Evolutionary conservation across 1,139 yeast genomes (phyloP).

Genomic region (Hyphopichia fennica): DNA sequence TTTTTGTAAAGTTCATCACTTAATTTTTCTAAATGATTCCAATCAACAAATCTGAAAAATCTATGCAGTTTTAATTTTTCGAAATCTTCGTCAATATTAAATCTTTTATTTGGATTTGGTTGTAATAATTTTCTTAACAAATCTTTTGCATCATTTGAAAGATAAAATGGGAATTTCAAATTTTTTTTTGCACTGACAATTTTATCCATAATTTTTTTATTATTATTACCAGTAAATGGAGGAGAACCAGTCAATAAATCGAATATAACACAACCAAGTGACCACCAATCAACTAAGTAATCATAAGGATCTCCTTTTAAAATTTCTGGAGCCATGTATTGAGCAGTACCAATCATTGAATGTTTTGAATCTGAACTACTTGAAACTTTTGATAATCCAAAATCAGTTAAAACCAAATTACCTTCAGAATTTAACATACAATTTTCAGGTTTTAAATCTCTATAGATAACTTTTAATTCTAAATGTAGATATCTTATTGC

Average conservation of each 20-base stretch:
- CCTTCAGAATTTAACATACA: conserved; percentile 81
- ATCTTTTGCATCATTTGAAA: conserved; percentile 85
- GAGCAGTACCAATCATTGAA: conserved; percentile 91
- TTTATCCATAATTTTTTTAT: conserved; percentile 78
- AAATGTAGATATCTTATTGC: conserved; percentile 78
- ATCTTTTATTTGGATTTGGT: conserved; percentile 72
- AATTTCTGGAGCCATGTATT: conserved; percentile 96
- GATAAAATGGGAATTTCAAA: conserved; percentile 75
- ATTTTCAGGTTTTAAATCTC: conserved; percentile 93
- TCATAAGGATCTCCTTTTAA: conserved; percentile 84
- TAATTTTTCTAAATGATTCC: conserved; percentile 62
- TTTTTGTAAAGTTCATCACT: background rate
- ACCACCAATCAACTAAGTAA: conserved; percentile 94
- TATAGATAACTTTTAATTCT: conserved; percentile 77
- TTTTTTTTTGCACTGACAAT: conserved; percentile 65
- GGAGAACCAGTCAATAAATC: conserved; percentile 91
- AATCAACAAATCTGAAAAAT: conserved; percentile 76
- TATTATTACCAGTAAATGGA: conserved; percentile 89
- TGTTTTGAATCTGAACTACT: conserved; percentile 49
- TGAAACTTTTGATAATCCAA: conserved; percentile 83
- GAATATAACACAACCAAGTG: conserved; percentile 84
- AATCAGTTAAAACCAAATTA: conserved; percentile 83
- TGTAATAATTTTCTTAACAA: conserved; percentile 69
- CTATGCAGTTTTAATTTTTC: conserved; percentile 63
- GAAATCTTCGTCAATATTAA: conserved; percentile 55